A percentile compares a stretch with the other conserved stretches of the same genome.
Evolutionary conservation across 345 rosid species (phyloP).

Genomic region (Populus ilicifolia): DNA sequence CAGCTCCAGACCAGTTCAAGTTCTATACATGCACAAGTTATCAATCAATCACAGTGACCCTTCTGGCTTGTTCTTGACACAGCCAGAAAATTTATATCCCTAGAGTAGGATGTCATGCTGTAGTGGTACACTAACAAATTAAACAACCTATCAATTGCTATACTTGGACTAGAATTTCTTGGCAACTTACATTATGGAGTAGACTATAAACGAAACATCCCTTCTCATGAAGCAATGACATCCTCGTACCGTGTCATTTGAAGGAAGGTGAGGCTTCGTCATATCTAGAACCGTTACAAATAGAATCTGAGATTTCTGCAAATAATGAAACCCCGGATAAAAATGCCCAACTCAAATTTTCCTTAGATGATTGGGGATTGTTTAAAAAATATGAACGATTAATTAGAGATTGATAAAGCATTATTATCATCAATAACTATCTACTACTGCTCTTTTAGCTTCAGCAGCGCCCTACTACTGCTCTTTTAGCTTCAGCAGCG

Average conservation of each 20-base stretch:
- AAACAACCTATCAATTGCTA: background rate
- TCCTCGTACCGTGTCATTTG: conserved; percentile 4
- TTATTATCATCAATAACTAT: background rate
- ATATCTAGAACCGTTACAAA: conserved; percentile 20
- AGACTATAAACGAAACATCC: background rate
- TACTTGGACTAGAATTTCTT: background rate
- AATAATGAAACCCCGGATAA: conserved; percentile 46
- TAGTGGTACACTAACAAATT: background rate
- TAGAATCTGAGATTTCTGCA: conserved; percentile 40
- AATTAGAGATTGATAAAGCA: conserved; percentile 19
- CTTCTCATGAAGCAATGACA: background rate
- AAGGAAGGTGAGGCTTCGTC: conserved; percentile 2
- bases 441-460: conserved; percentile 19
- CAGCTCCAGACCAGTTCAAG: background rate
- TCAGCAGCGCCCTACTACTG: too few relatives aligned
- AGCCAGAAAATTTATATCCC: background rate
- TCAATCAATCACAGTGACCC: background rate
- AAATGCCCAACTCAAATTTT: conserved; percentile 15
- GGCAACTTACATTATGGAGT: background rate
- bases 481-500: too few relatives aligned
- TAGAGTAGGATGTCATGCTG: background rate
- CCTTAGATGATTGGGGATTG: conserved; percentile 23
- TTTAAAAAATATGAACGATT: conserved; percentile 17
- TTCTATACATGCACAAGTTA: background rate
- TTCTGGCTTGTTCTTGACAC: background rate